Conservation (phyloP, 2,329 filamentous ascomycete species). For the Fusarium nematophilum region DNA sequence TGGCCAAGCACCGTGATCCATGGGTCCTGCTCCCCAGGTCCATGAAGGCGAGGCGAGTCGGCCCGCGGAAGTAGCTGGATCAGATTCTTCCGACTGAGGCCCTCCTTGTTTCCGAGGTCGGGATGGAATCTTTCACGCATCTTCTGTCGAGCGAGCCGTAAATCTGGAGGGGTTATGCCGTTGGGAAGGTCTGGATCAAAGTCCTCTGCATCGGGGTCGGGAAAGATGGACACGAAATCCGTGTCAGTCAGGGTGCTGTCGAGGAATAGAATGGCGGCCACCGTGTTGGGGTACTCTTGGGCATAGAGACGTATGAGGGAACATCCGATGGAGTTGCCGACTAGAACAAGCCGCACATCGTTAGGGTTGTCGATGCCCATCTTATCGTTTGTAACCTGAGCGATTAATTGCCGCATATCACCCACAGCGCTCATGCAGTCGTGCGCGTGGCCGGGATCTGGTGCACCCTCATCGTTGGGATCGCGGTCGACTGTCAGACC, state of each 20-base stretch:
- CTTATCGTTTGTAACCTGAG: conserved; percentile 10
- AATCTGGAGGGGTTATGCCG: conserved; percentile 13
- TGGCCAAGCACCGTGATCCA: conserved; percentile 41
- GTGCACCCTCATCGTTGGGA: conserved; percentile 55
- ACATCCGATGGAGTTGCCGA: conserved; percentile 41
- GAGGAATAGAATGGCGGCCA: conserved; percentile 62
- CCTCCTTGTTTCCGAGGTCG: conserved; percentile 32
- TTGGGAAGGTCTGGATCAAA: conserved; percentile 53
- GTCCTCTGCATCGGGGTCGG: conserved; percentile 60
- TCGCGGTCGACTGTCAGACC: conserved; percentile 57
- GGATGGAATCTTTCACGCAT: conserved; percentile 36
- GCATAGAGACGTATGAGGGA: conserved; percentile 62
- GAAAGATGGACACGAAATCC: conserved; percentile 65
- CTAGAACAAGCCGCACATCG: conserved; percentile 11
- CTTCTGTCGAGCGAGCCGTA: conserved; percentile 21
- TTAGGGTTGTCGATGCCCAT: background rate
- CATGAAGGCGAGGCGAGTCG: conserved; percentile 23
- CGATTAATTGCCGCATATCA: conserved; percentile 34
- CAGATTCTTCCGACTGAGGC: conserved; percentile 34
- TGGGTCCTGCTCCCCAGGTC: background rate
- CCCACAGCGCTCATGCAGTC: conserved; percentile 53
- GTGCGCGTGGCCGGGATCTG: conserved; percentile 56
- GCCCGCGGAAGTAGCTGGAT: conserved; percentile 27
- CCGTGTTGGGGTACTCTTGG: conserved; percentile 55
- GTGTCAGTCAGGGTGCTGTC: conserved; percentile 69